Evolutionary conservation across 768 basidiomycete species (phyloP), one percentile per base, ranked within the genome.

Genomic region (Tylopilus felleus): DNA sequence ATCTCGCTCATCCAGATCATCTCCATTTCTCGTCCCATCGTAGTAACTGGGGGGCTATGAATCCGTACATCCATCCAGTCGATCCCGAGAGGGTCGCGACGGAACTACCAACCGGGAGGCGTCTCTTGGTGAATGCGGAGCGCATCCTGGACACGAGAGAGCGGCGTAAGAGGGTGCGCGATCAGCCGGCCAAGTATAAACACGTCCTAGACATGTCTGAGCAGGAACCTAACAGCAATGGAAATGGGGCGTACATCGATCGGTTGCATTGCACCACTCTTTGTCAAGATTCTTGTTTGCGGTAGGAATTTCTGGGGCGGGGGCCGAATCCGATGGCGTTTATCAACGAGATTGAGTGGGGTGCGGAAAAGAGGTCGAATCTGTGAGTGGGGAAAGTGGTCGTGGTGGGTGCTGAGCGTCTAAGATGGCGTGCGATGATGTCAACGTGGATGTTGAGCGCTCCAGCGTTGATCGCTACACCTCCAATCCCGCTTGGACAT

Each of bases 271-370:
- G 49, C 49, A 33, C 49, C 49, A 2, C 39, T n/a, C n/a, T n/a
- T n/a, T n/a, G n/a, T n/a, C n/a, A n/a, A n/a, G n/a, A n/a, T n/a
- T n/a, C n/a, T n/a, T 36, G 6, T 36, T n/a, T 17, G 16, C 36
- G 19, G 7, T 56, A 90, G 87, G 83, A 84, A 58, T 90, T 93
- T 81, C 77, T 92, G 45, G 89, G 89, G 19, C 79, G 89, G 13
- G 75, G 76, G 39, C 86, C 88, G 22, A 88, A 85, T 57, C 84
- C 81, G 52, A 80, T 85, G 23, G 90, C 90, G 8, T 91, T 91
- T 69, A 70, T 87, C 57, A 68, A 85, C 50, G 84, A 83, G 63
- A 71, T 89, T 14, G 62, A 53, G 35, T 13, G 41, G 60, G 84
- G 33, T 17, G 27, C 27, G 7, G 19, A 13, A 2, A 19, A 16